Percentiles rank a stretch among this genome's conserved stretches.
These are phyloP conservation scores for Scheffersomyces quercinus DNA, from an alignment of 1,139 yeast species.

Conservation along the genomic window DNA sequence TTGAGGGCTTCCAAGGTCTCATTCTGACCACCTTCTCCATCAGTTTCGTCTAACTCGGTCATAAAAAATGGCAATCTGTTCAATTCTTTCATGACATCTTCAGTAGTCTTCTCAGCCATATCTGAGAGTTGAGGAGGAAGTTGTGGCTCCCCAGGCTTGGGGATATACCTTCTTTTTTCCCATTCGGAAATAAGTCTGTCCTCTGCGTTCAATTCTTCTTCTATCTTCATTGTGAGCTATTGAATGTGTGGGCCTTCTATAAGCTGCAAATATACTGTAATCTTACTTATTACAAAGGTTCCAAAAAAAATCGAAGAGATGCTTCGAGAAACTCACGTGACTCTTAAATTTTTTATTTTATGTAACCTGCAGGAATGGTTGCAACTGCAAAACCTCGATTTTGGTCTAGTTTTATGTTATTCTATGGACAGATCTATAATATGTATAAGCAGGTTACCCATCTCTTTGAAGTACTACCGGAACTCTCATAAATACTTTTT, in stretches of 20 bases:
- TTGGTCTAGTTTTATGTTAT: background rate
- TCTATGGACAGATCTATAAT: background rate
- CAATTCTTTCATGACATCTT: constrained; percentile 75
- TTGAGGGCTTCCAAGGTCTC: constrained; percentile 79
- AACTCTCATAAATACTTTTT: constrained; percentile 28
- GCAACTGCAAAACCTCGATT: background rate
- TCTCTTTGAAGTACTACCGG: constrained; percentile 28
- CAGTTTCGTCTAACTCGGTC: constrained; percentile 80
- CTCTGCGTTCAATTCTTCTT: background rate
- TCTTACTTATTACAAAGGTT: too few relatives aligned
- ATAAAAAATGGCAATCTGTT: constrained; percentile 91
- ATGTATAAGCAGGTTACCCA: constrained; percentile 4
- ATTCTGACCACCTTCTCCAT: constrained; percentile 78
- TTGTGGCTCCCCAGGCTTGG: constrained; percentile 76
- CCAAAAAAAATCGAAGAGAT: too few relatives aligned
- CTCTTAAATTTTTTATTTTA: too few relatives aligned
- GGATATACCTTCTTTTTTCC: constrained; percentile 60
- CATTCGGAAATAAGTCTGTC: constrained; percentile 43
- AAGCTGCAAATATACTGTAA: too few relatives aligned
- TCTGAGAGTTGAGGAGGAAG: constrained; percentile 82
- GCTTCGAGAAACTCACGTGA: too few relatives aligned
- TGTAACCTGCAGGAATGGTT: too few relatives aligned
- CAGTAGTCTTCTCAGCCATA: constrained; percentile 64
- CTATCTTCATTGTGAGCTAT: background rate
- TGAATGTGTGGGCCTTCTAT: too few relatives aligned